phyloP scores from a whole-genome alignment of 345 rosid species.

The Citrus maxima region DNA sequence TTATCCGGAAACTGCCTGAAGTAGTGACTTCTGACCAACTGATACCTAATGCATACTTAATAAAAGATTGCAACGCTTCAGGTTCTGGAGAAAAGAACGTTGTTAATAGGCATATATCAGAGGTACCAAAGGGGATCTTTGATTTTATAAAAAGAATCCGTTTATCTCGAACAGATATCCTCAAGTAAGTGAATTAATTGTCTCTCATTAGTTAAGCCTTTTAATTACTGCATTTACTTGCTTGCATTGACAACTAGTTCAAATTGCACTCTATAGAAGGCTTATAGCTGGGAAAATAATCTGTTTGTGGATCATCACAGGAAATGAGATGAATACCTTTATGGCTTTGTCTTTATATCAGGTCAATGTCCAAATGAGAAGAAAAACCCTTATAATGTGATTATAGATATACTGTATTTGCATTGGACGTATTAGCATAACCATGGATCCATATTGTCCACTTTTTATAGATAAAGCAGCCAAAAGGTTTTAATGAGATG shows the following conservation, averaged over 20 bases:
- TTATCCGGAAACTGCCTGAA: conserved; percentile 17
- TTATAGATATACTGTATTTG: not conserved
- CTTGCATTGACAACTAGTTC: not conserved
- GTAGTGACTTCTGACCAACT: conserved; percentile 17
- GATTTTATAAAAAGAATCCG: conserved; percentile 59
- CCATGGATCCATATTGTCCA: not conserved
- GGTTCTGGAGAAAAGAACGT: conserved; percentile 36
- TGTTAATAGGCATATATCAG: conserved; percentile 17
- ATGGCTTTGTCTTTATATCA: too few species aligned
- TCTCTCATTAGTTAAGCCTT: not conserved
- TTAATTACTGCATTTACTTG: not conserved
- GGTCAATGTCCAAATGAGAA: too few species aligned
- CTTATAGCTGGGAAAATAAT: not conserved
- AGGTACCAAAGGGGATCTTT: conserved; percentile 48
- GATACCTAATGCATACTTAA: not conserved
- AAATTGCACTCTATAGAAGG: not conserved
- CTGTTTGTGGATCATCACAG: not conserved
- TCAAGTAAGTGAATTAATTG: conserved; percentile 51
- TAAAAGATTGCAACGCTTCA: conserved; percentile 31
- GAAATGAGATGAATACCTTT: not conserved
- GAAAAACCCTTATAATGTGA: not conserved
- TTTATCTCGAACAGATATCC: conserved; percentile 61
- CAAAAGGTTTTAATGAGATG: not conserved
- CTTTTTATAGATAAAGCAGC: not conserved
- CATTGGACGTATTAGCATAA: not conserved